Evolutionary conservation across 495 filamentous ascomycete species (phyloP), one percentile per base, ranked within the genome.

Genomic region (Penicillium cataractarum): DNA sequence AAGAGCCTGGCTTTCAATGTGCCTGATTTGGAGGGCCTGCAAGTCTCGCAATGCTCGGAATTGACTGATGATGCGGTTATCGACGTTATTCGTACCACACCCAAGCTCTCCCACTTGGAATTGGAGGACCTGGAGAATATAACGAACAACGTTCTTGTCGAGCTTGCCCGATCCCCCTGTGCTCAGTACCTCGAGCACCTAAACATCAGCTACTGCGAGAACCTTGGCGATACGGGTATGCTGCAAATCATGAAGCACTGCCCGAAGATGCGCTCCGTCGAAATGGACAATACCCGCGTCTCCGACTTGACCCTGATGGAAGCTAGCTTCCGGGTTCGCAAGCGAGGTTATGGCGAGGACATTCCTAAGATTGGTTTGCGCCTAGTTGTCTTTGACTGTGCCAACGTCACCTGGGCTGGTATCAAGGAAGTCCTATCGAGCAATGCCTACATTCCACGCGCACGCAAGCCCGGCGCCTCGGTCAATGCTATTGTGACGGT

Each of bases 241-340:
- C 80, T 97, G 0, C 90, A 87, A 21, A 78, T 99, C 17, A 80
- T 99, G 64, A 90, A 92, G 67, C 81, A 79, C 51, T 97, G 93
- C 73, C 79, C 82, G 1, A 80, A 77, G 19, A 82, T 98, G 15
- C 76, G 78, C 42, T 90, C 80, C 51, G 81, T 96, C 13, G 91
- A 92, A 48, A 91, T 97, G 87, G 95, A 99, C 74, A 98, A 98
- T 73, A 99, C 95, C 2, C 87, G 91, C 50, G 84, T 97, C 58
- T 92, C 90, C 42, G 92, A 99, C 65, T 82, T 96, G 6, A 86
- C 90, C n/a, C 85, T 99, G 15, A 85, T 88, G 63, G 95, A 97
- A 78, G 94, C 93, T 1, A 91, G 93, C 26, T 80, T 82, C 29
- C 88, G 89, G 69, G 81, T 97, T 9, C 84, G 90, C 32, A 77